Percentiles rank a stretch among this genome's conserved stretches.
phyloP scores from a whole-genome alignment of 768 basidiomycete genomes.

The Russula dissimulans region DNA sequence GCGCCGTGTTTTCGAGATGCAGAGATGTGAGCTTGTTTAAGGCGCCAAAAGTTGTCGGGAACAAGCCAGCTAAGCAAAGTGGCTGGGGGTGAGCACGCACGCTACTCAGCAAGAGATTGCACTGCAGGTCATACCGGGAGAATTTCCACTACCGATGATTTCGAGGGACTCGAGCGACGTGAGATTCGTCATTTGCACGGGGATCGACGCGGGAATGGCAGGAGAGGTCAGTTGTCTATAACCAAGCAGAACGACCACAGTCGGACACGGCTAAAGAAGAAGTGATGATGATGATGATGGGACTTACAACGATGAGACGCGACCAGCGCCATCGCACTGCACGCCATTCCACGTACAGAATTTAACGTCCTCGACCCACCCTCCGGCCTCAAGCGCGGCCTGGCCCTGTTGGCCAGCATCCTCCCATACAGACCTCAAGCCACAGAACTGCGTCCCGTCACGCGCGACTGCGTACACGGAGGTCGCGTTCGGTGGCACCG shows the following conservation, averaged over 20 bases:
- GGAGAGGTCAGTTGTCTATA: slow-evolving; percentile 36
- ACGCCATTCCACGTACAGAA: slow-evolving; percentile 43
- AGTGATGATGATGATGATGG: not conserved
- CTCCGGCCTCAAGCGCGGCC: slow-evolving; percentile 31
- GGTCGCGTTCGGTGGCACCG: slow-evolving; percentile 26
- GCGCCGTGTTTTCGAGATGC: slow-evolving; percentile 34
- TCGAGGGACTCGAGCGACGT: slow-evolving; percentile 31
- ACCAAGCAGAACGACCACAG: not conserved
- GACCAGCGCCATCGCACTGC: slow-evolving; percentile 33
- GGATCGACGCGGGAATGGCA: slow-evolving; percentile 37
- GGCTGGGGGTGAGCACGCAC: not conserved
- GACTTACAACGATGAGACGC: slow-evolving; percentile 35
- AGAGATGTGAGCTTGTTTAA: slow-evolving; percentile 33
- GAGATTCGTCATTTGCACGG: slow-evolving; percentile 33
- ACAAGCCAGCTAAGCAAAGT: slow-evolving; percentile 29
- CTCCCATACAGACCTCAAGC: slow-evolving; percentile 37
- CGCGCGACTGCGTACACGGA: slow-evolving; percentile 28
- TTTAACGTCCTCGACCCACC: slow-evolving; percentile 37
- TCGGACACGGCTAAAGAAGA: not conserved
- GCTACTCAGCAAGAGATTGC: not conserved
- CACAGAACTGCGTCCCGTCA: slow-evolving; percentile 40
- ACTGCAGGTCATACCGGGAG: slow-evolving; percentile 31
- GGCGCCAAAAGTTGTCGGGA: slow-evolving; percentile 33
- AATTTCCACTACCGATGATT: slow-evolving; percentile 33
- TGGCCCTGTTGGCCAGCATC: slow-evolving; percentile 31